phyloP scores from a whole-genome alignment of 1,284 basidiomycete species.

The Flammula alnicola region DNA sequence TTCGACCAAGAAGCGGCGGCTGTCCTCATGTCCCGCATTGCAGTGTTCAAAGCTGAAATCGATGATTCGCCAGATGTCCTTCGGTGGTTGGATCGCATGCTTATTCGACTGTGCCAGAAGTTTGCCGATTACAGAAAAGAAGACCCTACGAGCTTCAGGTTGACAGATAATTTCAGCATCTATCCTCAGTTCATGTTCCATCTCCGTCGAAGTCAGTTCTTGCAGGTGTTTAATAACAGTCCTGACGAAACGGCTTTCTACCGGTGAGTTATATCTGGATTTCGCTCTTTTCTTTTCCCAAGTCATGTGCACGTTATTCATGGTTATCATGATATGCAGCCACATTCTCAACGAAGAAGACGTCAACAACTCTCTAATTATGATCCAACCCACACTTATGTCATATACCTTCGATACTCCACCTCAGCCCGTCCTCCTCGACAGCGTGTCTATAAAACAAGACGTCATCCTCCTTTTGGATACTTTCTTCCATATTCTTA shows the following conservation, averaged over 20 bases:
- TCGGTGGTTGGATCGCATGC: constrained; percentile 98
- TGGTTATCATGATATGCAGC: constrained; percentile 43
- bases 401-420: constrained; percentile 93
- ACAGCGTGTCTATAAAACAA: constrained; percentile 97
- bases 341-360: constrained; percentile 98
- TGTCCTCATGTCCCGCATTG: constrained; percentile 98
- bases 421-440: constrained; percentile 93
- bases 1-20: constrained; percentile 99
- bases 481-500: constrained; percentile 99
- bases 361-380: constrained; percentile 98
- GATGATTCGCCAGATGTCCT: constrained; percentile 98
- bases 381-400: constrained; percentile 99
- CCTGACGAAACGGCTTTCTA: constrained; percentile 99
- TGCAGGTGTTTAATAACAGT: constrained; percentile 99
- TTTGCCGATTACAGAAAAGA: constrained; percentile 99
- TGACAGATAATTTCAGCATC: constrained; percentile 96
- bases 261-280: constrained; percentile 54
- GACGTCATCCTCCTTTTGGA: constrained; percentile 98
- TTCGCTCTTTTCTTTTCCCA: too few relatives aligned
- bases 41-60: constrained; percentile 99
- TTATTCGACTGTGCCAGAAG: constrained; percentile 98
- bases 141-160: constrained; percentile 92
- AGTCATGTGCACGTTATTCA: too few relatives aligned
- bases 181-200: constrained; percentile 99
- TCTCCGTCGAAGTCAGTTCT: constrained; percentile 93